Percentiles rank a stretch among this genome's conserved stretches.
These are phyloP conservation scores for Halteria grandinella DNA, from an alignment of 73 alveolate species.

Conservation along the genomic window DNA sequence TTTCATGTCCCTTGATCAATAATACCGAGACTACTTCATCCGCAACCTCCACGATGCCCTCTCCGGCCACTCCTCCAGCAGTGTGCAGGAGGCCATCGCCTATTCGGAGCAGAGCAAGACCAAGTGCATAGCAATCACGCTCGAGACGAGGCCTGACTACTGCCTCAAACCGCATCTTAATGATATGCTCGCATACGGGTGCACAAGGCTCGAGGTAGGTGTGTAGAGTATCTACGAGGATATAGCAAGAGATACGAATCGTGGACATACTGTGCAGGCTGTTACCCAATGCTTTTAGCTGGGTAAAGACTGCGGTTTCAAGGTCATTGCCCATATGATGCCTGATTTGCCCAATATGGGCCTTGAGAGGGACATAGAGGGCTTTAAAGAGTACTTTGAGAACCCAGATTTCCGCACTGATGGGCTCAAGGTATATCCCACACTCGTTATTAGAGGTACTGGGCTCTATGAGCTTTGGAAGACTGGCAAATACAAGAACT, in stretches of 20 bases:
- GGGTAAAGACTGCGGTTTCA: constrained; percentile 95
- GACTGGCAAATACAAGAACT: constrained; percentile 95
- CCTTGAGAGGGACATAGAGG: constrained; percentile 95
- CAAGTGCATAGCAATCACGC: constrained; percentile 97
- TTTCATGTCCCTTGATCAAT: constrained; percentile 88
- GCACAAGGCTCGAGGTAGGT: constrained; percentile 98
- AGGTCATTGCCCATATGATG: constrained; percentile 98
- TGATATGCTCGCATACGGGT: constrained; percentile 96
- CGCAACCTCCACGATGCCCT: constrained; percentile 98
- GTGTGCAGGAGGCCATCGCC: constrained; percentile 92
- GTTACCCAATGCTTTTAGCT: constrained; percentile 92
- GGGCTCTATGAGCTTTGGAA: constrained; percentile 99
- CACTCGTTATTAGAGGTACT: constrained; percentile 97
- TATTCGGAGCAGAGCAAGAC: constrained; percentile 95
- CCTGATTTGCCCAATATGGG: constrained; percentile 99
- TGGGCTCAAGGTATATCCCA: constrained; percentile 97
- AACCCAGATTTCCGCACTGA: constrained; percentile 98
- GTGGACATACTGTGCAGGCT: constrained; percentile 98
- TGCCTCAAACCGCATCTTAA: constrained; percentile 92
- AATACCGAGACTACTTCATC: constrained; percentile 97
- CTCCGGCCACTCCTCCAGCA: constrained; percentile 93
- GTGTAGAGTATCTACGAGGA: constrained; percentile 97
- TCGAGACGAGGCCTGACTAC: constrained; percentile 98
- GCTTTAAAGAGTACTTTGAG: constrained; percentile 96
- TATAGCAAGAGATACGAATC: constrained; percentile 97